Percentiles rank a stretch among this genome's conserved stretches.
These are phyloP conservation scores for Psidium guajava DNA, from an alignment of 345 rosid species.

Conservation along the genomic window DNA sequence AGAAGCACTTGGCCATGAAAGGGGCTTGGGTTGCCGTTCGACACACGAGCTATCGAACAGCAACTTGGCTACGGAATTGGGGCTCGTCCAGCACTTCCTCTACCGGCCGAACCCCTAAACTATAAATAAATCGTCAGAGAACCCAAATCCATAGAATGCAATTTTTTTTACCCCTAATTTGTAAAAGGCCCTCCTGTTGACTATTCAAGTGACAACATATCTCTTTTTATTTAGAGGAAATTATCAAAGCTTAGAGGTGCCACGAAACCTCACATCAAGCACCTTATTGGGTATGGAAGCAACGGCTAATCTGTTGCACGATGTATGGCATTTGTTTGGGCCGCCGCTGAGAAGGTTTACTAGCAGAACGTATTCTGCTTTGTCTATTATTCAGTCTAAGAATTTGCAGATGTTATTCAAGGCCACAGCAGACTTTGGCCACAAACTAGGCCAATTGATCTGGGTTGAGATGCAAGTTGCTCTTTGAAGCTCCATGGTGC, in stretches of 20 bases:
- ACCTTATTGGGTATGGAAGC: not conserved
- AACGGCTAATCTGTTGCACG: not conserved
- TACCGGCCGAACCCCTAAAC: no score
- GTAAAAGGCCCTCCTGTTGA: no score
- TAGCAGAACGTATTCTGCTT: not conserved
- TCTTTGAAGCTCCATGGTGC: not conserved
- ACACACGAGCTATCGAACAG: no score
- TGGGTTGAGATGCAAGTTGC: not conserved
- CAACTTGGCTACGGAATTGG: no score
- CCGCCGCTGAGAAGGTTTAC: not conserved
- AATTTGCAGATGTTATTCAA: not conserved
- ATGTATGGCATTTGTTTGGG: not conserved
- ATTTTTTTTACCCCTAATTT: no score
- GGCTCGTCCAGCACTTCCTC: no score
- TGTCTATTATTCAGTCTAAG: not conserved
- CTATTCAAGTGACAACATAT: not conserved
- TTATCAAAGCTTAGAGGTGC: not conserved
- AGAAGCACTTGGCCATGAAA: no score
- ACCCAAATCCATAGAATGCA: no score
- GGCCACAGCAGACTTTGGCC: not conserved
- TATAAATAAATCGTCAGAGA: no score
- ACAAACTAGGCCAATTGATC: not conserved
- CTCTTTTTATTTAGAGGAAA: not conserved
- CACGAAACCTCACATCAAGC: not conserved
- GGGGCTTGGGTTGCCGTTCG: no score